Conservation (phyloP, 2,329 filamentous ascomycete genomes). For the Hymenoscyphus occultus region DNA sequence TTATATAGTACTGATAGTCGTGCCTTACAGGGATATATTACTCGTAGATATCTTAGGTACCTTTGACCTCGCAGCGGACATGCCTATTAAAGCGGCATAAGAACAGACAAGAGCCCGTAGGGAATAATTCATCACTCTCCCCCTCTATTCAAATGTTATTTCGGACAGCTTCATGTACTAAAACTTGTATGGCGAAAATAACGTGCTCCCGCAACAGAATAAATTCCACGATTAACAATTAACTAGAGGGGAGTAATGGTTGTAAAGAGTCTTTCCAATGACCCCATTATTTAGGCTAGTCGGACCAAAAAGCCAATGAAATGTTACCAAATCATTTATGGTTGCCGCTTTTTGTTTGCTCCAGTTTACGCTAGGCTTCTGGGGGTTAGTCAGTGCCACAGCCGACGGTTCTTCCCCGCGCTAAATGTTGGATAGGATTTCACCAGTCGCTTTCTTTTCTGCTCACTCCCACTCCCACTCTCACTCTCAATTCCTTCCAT, state of each 20-base stretch:
- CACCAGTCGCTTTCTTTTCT: background rate
- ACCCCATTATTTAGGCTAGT: too few relatives aligned
- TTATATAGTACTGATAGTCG: too few relatives aligned
- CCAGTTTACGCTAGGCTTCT: background rate
- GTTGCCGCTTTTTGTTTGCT: background rate
- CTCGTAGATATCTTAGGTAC: slow-evolving; percentile 1
- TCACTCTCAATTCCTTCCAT: slow-evolving; percentile 3
- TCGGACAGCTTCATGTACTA: too few relatives aligned
- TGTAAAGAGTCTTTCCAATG: too few relatives aligned
- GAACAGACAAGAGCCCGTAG: background rate
- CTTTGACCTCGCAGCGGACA: background rate
- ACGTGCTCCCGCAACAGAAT: too few relatives aligned
- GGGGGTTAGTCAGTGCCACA: background rate
- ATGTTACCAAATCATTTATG: background rate
- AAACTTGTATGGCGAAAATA: too few relatives aligned
- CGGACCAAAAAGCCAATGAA: too few relatives aligned
- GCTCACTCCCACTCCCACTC: slow-evolving; percentile 3
- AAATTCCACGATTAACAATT: too few relatives aligned
- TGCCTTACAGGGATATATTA: background rate
- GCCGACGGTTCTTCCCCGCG: background rate
- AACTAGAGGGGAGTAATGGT: too few relatives aligned
- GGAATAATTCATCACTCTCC: too few relatives aligned
- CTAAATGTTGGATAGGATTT: slow-evolving; percentile 1
- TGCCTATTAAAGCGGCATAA: background rate
- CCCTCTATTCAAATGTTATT: too few relatives aligned